Evolutionary conservation across 2,329 filamentous ascomycete genomes (phyloP).

Genomic region (Gliomastix tumulicola): DNA sequence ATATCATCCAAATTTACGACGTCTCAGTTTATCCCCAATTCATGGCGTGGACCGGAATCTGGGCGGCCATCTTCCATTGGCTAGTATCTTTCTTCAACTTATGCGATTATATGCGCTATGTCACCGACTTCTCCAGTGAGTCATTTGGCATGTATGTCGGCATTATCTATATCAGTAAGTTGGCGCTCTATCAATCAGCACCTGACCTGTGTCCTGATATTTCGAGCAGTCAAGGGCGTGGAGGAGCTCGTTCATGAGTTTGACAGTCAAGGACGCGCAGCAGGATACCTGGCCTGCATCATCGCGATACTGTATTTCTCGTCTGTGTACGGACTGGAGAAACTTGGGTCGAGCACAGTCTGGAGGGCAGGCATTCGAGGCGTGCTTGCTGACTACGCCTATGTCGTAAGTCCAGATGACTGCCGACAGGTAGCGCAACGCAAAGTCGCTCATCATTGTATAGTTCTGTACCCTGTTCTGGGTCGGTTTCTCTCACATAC

Average conservation of each 20-base stretch:
- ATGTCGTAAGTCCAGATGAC: conserved; percentile 32
- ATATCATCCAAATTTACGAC: conserved; percentile 43
- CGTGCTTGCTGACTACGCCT: conserved; percentile 44
- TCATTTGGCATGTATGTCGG: conserved; percentile 48
- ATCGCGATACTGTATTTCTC: conserved; percentile 31
- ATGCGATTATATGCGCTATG: conserved; percentile 52
- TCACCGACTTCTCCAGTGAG: conserved; percentile 48
- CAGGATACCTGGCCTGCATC: conserved; percentile 34
- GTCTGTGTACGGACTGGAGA: conserved; percentile 41
- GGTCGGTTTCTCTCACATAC: conserved; percentile 46
- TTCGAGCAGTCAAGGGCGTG: conserved; percentile 40
- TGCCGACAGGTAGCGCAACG: neutral
- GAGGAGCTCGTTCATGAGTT: conserved; percentile 48
- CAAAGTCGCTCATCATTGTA: neutral
- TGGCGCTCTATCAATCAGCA: neutral
- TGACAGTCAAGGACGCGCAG: conserved; percentile 19
- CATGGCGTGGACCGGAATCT: conserved; percentile 49
- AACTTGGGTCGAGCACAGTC: conserved; percentile 34
- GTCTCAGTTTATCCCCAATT: conserved; percentile 43
- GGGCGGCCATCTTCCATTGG: conserved; percentile 52
- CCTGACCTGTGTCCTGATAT: conserved; percentile 2
- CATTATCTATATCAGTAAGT: conserved; percentile 44
- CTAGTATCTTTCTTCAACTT: conserved; percentile 41
- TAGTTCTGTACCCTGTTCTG: conserved; percentile 44
- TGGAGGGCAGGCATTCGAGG: conserved; percentile 35